Conservation (phyloP, 192 early-diverging fungal genomes). For the Coemansia sp. region DNA sequence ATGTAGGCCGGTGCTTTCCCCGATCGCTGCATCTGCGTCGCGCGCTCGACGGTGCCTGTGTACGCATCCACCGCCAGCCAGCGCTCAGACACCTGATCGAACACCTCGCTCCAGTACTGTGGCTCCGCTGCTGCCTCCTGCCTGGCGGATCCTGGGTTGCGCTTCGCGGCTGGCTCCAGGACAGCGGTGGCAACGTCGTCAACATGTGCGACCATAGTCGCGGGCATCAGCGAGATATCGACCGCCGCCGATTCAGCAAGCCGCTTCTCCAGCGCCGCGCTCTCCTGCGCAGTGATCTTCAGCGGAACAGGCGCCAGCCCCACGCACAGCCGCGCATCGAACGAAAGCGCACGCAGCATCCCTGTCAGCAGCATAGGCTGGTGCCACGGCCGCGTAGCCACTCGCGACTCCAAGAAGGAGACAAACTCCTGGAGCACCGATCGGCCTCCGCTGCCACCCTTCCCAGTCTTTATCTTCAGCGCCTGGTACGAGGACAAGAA, state of each 20-base stretch:
- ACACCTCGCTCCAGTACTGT: constrained; percentile 65
- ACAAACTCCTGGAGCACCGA: constrained; percentile 15
- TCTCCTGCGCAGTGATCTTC: constrained; percentile 37
- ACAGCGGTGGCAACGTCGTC: neutral
- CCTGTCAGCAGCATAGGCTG: constrained; percentile 37
- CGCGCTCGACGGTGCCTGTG: constrained; percentile 25
- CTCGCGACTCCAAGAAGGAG: constrained; percentile 16
- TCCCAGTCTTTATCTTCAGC: neutral
- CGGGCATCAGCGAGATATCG: constrained; percentile 7
- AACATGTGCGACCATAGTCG: neutral
- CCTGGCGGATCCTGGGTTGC: neutral
- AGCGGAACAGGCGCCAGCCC: constrained; percentile 34
- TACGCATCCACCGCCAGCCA: constrained; percentile 58
- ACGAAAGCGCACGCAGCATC: constrained; percentile 34
- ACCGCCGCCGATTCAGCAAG: neutral
- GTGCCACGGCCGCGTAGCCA: constrained; percentile 35
- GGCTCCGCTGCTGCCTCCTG: neutral
- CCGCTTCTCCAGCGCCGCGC: constrained; percentile 17
- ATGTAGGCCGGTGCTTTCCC: constrained; percentile 20
- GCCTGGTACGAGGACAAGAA: constrained; percentile 23
- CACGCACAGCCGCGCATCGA: constrained; percentile 36
- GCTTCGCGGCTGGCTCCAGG: neutral
- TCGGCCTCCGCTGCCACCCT: neutral
- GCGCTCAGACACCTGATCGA: constrained; percentile 40
- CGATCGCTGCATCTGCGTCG: constrained; percentile 7